Base-by-base conservation (phyloP, 768 basidiomycete genomes). In the Amanita jacksonii region DNA sequence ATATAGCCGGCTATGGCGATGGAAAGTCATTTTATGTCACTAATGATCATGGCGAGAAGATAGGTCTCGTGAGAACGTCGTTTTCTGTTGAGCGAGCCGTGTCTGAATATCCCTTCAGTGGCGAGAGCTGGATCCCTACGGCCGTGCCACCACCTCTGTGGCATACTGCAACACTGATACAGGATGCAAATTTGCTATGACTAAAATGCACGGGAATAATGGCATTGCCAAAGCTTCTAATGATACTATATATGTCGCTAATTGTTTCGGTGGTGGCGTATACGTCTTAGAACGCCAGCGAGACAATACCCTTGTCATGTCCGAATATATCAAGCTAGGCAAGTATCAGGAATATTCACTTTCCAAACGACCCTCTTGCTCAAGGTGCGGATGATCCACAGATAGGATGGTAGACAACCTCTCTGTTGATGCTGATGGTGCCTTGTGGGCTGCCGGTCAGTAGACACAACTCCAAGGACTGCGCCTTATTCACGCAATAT, bases 1-100 rank as follows among this genome's bases (percentile, higher is more conserved):
- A 85, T 53, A 43, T 87, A 10, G 72, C 77, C n/a, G 83, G 84
- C 22, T 70, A 67, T 23, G 55, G 73, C 2, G 78, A 85, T 49
- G 81, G 81, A 20, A 64, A 71, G 47, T 74, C 72, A 30, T 76
- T 86, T 46, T 77, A 75, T 56, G 74, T 85, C 54, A 81, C 83
- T 23, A 88, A 87, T 52, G 81, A 85, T 47, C 68, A 77, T 49
- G 64, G 65, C 15, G 54, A 54, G 31, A 84, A 81, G 62, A 59
- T 67, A 15, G 72, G 77, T 39, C 49, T 65, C 41, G 81, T 83
- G 54, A 38, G 77, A 59, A 23, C 35, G 13, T 33, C 35, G 25
- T 30, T 45, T 25, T 45, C 49, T 41, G 12, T 28, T 43, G 9
- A 20, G 10, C 20, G 16, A 8, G n/a, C 31, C 12, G 8, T 22